These are phyloP conservation scores for Pythium oligandrum DNA, from an alignment of 352 stramenopile genomes.

Conservation along the genomic window DNA sequence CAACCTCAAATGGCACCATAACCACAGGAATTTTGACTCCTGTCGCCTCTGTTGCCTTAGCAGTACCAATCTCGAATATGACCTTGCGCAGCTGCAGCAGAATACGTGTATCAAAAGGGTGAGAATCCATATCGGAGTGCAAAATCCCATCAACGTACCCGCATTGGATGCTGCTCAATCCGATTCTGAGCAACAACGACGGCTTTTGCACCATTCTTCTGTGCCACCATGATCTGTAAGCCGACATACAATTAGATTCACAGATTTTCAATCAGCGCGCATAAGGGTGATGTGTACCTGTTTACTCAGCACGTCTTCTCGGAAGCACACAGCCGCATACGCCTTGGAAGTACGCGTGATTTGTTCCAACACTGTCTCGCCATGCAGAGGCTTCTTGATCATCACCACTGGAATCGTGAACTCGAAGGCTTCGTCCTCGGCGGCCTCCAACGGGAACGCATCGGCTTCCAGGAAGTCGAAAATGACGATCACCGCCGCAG, in stretches of 20 bases:
- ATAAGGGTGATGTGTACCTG: slow-evolving; percentile 26
- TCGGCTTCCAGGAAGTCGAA: slow-evolving; percentile 73
- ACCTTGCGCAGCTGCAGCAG: slow-evolving; percentile 33
- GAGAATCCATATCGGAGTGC: background rate
- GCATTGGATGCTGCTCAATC: slow-evolving; percentile 36
- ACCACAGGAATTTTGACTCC: slow-evolving; percentile 65
- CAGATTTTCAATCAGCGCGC: too few species aligned
- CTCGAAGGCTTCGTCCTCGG: slow-evolving; percentile 47
- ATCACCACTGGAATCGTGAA: slow-evolving; percentile 66
- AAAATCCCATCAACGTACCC: slow-evolving; percentile 21
- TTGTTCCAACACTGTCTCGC: slow-evolving; percentile 52
- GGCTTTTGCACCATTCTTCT: slow-evolving; percentile 63
- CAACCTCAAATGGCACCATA: slow-evolving; percentile 44
- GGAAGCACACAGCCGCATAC: slow-evolving; percentile 46
- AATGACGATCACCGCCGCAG: slow-evolving; percentile 46
- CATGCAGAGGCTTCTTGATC: slow-evolving; percentile 49
- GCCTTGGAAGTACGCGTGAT: slow-evolving; percentile 25
- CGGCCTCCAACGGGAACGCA: slow-evolving; percentile 47
- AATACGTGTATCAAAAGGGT: slow-evolving; percentile 1
- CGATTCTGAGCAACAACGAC: slow-evolving; percentile 56
- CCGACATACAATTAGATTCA: background rate
- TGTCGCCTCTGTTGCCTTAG: slow-evolving; percentile 32
- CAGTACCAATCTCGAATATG: slow-evolving; percentile 32
- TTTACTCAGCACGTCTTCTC: slow-evolving; percentile 63
- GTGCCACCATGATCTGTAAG: slow-evolving; percentile 44